Conservation (phyloP, 441 rosid species). For the Gossypium schwendimanii region DNA sequence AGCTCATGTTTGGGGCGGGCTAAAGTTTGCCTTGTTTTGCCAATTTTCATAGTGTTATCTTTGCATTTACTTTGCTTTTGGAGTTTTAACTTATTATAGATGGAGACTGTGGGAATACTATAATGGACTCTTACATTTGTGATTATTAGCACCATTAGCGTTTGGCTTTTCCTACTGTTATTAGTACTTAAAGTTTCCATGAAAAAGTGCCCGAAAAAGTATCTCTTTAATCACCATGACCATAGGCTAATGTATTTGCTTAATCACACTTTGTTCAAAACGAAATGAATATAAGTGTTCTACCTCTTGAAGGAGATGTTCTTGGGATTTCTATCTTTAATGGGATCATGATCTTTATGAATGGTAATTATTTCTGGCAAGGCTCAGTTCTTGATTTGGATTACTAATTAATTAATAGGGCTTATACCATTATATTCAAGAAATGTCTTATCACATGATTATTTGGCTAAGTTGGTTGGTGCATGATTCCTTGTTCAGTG, state of each 20-base stretch:
- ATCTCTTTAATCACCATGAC: background rate
- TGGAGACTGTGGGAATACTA: background rate
- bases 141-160: background rate
- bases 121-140: background rate
- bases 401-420: background rate
- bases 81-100: background rate
- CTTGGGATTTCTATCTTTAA: too few relatives aligned
- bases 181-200: background rate
- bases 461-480: background rate
- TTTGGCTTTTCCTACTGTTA: background rate
- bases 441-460: background rate
- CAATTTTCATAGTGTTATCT: background rate
- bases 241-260: background rate
- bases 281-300: background rate
- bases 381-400: background rate
- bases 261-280: background rate
- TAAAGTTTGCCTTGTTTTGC: background rate
- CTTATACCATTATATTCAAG: slow-evolving; percentile 3
- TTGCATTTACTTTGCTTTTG: background rate
- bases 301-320: background rate
- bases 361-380: background rate
- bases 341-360: background rate
- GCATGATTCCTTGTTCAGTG: background rate
- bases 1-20: background rate
- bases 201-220: background rate